These are phyloP conservation scores for Zea luxurians DNA, from an alignment of 176 grass and related monocot genomes.

Conservation along the genomic window DNA sequence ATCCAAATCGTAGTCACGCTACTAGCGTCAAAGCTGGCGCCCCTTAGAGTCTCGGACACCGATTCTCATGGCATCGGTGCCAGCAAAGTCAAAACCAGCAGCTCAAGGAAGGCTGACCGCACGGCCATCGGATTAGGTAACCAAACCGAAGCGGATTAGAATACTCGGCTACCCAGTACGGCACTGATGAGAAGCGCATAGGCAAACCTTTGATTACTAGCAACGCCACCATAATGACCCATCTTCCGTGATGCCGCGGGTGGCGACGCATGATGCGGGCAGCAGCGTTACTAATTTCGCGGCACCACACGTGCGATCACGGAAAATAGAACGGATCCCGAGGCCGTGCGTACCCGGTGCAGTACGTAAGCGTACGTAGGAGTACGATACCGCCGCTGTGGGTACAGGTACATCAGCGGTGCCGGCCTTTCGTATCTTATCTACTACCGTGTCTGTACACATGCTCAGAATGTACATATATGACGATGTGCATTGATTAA, in stretches of 20 bases:
- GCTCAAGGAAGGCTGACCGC: constrained; percentile 33
- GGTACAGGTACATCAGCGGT: too few species aligned
- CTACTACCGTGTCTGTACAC: too few species aligned
- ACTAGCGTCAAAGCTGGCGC: constrained; percentile 32
- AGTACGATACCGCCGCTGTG: too few species aligned
- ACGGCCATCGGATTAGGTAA: constrained; percentile 11
- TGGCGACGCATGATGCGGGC: background rate
- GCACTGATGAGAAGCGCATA: background rate
- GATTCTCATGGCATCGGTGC: constrained; percentile 52
- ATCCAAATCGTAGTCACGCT: constrained; percentile 26
- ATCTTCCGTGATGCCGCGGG: background rate
- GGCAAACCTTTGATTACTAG: background rate
- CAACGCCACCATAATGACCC: background rate
- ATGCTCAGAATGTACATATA: background rate
- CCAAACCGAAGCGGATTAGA: background rate
- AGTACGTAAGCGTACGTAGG: background rate
- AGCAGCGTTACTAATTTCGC: constrained; percentile 29
- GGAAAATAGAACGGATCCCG: constrained; percentile 35
- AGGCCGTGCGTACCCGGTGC: background rate
- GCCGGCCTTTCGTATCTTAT: too few species aligned
- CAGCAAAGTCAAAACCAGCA: constrained; percentile 71
- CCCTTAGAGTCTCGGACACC: constrained; percentile 44
- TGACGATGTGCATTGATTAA: background rate
- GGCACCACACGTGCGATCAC: constrained; percentile 15
- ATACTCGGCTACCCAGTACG: background rate